Percentiles rank a stretch among this genome's conserved stretches.
phyloP scores from a whole-genome alignment of 805 yeast genomes.

The Saccharomycopsis sp. region DNA sequence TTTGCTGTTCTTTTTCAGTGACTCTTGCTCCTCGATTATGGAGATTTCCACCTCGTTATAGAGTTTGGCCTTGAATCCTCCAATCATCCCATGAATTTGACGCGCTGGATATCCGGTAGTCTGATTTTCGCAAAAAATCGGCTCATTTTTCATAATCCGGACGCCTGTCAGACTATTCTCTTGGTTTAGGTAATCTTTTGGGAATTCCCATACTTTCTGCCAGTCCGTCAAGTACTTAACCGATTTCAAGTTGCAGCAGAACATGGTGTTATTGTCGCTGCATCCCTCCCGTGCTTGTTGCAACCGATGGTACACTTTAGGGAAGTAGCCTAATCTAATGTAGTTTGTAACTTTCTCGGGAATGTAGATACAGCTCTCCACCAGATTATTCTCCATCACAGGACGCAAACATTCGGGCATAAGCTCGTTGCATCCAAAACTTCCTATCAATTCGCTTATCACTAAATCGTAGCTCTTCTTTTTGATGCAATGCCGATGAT shows the following conservation, averaged over 20 bases:
- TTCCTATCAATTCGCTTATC: slow-evolving; percentile 78
- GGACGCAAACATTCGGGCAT: slow-evolving; percentile 67
- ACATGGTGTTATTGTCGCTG: background rate
- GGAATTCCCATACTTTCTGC: background rate
- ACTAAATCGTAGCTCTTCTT: slow-evolving; percentile 43
- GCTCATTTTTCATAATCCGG: background rate
- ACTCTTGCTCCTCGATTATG: background rate
- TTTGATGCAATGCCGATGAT: no score
- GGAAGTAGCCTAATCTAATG: slow-evolving; percentile 3
- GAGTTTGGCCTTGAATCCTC: background rate
- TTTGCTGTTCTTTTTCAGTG: background rate
- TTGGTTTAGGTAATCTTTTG: slow-evolving; percentile 1
- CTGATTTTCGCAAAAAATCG: background rate
- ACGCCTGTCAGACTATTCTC: no score
- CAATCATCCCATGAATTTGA: background rate
- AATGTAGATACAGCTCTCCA: background rate
- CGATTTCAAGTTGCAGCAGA: background rate
- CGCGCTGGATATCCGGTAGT: background rate
- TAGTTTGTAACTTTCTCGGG: slow-evolving; percentile 6
- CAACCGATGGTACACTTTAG: background rate
- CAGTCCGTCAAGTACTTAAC: background rate
- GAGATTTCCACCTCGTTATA: background rate
- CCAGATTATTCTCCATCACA: slow-evolving; percentile 1
- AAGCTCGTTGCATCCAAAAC: slow-evolving; percentile 88
- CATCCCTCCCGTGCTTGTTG: background rate